phyloP scores from a whole-genome alignment of 179 eudicot genomes.

The Nepenthes alata region DNA sequence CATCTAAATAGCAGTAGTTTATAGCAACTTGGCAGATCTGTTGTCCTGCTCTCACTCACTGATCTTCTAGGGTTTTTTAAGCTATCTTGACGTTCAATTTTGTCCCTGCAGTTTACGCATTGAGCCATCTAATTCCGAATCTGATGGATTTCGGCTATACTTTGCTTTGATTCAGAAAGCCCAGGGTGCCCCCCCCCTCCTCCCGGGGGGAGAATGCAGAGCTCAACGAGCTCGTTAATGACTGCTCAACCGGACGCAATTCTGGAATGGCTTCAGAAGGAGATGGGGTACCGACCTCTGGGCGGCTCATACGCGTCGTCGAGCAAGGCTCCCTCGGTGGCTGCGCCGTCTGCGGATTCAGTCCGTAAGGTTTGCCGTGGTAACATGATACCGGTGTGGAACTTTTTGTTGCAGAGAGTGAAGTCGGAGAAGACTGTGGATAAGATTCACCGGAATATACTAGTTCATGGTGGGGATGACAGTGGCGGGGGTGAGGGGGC shows the following conservation, averaged over 20 bases:
- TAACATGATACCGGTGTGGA: slow-evolving; percentile 89
- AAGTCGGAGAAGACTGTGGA: slow-evolving; percentile 87
- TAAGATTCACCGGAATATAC: slow-evolving; percentile 58
- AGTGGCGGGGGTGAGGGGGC: slow-evolving; percentile 13
- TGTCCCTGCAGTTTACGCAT: no score
- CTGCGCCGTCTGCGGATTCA: slow-evolving; percentile 48
- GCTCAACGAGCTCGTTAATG: slow-evolving; percentile 32
- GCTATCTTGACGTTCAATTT: no score
- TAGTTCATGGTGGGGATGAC: slow-evolving; percentile 58
- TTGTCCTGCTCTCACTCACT: no score
- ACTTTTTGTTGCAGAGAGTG: slow-evolving; percentile 54
- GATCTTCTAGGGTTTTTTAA: no score
- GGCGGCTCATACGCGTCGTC: slow-evolving; percentile 33
- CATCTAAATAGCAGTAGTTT: no score
- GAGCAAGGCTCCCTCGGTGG: slow-evolving; percentile 22
- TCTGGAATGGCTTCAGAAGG: slow-evolving; percentile 75
- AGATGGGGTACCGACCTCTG: slow-evolving; percentile 77
- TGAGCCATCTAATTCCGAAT: no score
- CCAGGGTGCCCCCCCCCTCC: no score
- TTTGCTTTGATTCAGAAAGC: no score
- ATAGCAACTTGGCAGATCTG: no score
- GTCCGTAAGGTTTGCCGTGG: slow-evolving; percentile 64
- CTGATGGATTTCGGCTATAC: no score
- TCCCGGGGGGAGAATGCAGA: slow-evolving; percentile 24
- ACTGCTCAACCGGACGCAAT: slow-evolving; percentile 70